Evolutionary conservation across 768 basidiomycete species (phyloP), one percentile per base, ranked within the genome.

Genomic region (Lentinula boryana): DNA sequence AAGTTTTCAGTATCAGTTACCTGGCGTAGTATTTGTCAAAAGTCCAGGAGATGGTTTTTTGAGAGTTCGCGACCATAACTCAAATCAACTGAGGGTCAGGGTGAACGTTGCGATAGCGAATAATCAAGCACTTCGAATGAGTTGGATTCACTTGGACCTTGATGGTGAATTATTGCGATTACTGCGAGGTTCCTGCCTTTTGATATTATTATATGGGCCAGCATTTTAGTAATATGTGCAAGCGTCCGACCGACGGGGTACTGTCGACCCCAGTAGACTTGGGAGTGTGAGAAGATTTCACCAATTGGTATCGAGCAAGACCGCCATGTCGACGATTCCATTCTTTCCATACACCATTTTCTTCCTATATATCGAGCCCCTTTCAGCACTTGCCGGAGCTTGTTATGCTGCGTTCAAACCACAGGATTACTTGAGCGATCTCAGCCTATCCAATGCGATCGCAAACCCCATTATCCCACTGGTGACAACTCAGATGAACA

Each of bases 281-380:
- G 27, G 3, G 13, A 38, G 36, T 38, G 36, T 38, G 36, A 13
- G 36, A 38, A 38, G 13, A 8, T 8, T 38, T 3, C 2, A 38
- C 36, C 36, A 8, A 8, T 38, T 38, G 36, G 13, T 15, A 43
- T 16, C 6, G n/a, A n/a, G 4, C 35, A 7, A 40, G 21, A 58
- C 43, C 13, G 15, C 32, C 35, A 58, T 58, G 44, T 49, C 57
- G 32, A 21, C 46, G 16, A 65, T 68, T 23, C 68, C 64, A 7
- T 63, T 65, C 49, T 64, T 75, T 50, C 63, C 69, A 18, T 81
- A 82, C 68, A 68, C 70, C 31, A 68, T 79, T 16, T 82, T 82
- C 72, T 82, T 82, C 66, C 72, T 81, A 33, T 80, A 77, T 63
- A 70, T 82, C 56, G 81, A 83, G 67, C 81, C 81, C n/a, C 61